Percentiles rank a stretch among this genome's conserved stretches.
phyloP scores from a whole-genome alignment of 768 basidiomycete genomes.

The Pleurotus pulmonarius region DNA sequence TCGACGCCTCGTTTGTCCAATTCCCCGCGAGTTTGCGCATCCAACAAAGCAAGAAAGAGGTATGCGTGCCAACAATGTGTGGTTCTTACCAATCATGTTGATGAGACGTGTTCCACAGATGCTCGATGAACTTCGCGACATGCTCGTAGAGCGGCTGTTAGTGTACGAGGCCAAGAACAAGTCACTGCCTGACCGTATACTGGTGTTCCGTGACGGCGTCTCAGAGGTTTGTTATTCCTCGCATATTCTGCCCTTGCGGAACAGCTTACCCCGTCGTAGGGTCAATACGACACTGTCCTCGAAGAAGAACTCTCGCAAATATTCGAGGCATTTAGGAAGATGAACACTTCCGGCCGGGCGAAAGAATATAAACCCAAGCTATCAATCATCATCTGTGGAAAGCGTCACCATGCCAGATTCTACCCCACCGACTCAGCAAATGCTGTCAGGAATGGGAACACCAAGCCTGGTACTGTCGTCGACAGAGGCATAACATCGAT shows the following conservation, averaged over 20 bases:
- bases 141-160: slow-evolving; percentile 70
- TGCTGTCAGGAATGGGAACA: slow-evolving; percentile 70
- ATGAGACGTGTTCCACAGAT: slow-evolving; percentile 43
- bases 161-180: slow-evolving; percentile 53
- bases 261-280: slow-evolving; percentile 34
- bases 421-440: slow-evolving; percentile 47
- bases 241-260: background rate
- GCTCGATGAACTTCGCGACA: slow-evolving; percentile 58
- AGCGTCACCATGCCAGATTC: slow-evolving; percentile 32
- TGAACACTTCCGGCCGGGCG: slow-evolving; percentile 37
- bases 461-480: slow-evolving; percentile 74
- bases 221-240: slow-evolving; percentile 53
- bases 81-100: background rate
- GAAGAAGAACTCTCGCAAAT: slow-evolving; percentile 61
- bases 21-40: slow-evolving; percentile 73
- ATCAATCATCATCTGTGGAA: slow-evolving; percentile 75
- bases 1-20: slow-evolving; percentile 66
- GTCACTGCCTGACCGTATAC: slow-evolving; percentile 59
- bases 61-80: slow-evolving; percentile 7
- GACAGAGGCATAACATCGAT: slow-evolving; percentile 75
- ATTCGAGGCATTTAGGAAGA: slow-evolving; percentile 51
- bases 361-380: slow-evolving; percentile 55
- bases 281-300: slow-evolving; percentile 67
- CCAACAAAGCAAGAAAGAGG: slow-evolving; percentile 55
- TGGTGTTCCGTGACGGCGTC: slow-evolving; percentile 79